These are phyloP conservation scores for Tetrahymena thermophila DNA, from an alignment of 73 alveolate species.

Conservation along the genomic window DNA sequence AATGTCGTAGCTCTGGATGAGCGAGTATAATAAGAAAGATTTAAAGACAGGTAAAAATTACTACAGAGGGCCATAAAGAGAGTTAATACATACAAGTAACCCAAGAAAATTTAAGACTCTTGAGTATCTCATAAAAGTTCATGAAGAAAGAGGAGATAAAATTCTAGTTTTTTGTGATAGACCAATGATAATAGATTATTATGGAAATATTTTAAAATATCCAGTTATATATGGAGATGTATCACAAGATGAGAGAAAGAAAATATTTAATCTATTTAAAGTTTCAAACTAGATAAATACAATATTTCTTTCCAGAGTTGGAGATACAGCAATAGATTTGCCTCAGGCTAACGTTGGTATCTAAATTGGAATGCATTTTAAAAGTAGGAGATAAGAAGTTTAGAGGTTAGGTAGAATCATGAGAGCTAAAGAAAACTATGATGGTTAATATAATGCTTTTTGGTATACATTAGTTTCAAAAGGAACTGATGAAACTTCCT, in stretches of 20 bases:
- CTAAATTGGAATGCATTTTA: slow-evolving; percentile 36
- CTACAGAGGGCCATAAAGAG: slow-evolving; percentile 35
- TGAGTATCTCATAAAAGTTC: slow-evolving; percentile 50
- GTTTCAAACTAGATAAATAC: slow-evolving; percentile 49
- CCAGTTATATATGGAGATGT: slow-evolving; percentile 55
- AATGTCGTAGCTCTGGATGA: slow-evolving; percentile 50
- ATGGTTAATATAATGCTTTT: neutral
- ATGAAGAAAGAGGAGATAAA: slow-evolving; percentile 58
- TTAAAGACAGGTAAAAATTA: neutral
- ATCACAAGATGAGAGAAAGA: slow-evolving; percentile 45
- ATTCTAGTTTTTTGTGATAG: slow-evolving; percentile 67
- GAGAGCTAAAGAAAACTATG: neutral
- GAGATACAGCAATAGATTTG: slow-evolving; percentile 74
- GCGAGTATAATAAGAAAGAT: slow-evolving; percentile 41
- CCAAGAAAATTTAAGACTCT: slow-evolving; percentile 58
- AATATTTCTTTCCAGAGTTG: slow-evolving; percentile 68
- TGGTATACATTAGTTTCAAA: neutral
- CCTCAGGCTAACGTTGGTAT: slow-evolving; percentile 73
- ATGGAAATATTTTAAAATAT: slow-evolving; percentile 30
- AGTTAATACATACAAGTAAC: slow-evolving; percentile 56
- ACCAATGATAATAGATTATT: slow-evolving; percentile 47
- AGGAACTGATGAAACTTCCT: neutral
- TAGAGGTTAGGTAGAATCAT: neutral
- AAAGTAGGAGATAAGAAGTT: neutral
- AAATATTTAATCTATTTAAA: slow-evolving; percentile 46